phyloP scores from a whole-genome alignment of 306 rosid species.

The Vicia sativa region DNA sequence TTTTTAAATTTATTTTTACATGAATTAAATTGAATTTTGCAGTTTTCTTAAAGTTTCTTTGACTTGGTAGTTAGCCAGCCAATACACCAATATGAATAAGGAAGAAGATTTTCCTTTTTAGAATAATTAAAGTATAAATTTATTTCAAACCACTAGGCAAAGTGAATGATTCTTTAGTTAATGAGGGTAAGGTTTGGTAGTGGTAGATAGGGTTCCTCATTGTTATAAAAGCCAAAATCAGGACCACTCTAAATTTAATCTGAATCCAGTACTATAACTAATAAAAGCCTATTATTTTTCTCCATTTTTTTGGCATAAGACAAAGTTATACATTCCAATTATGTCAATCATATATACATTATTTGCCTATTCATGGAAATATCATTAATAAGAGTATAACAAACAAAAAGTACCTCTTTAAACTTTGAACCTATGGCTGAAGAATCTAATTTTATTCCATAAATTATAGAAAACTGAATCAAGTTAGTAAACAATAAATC shows the following conservation, averaged over 20 bases:
- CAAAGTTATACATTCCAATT: slow-evolving; percentile 31
- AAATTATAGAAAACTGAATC: too few relatives aligned
- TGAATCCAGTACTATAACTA: background rate
- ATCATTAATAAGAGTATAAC: slow-evolving; percentile 3
- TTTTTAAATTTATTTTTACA: too few relatives aligned
- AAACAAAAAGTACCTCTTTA: slow-evolving; percentile 5
- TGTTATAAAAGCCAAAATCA: slow-evolving; percentile 28
- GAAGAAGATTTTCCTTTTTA: too few relatives aligned
- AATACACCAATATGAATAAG: too few relatives aligned
- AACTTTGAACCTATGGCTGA: too few relatives aligned
- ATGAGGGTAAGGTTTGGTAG: background rate
- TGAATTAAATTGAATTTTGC: too few relatives aligned
- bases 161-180: background rate
- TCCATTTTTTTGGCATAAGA: slow-evolving; percentile 16
- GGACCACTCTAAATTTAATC: slow-evolving; percentile 5
- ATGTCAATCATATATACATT: background rate
- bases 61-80: too few relatives aligned
- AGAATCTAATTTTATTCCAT: too few relatives aligned
- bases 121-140: too few relatives aligned
- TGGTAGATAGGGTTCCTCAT: slow-evolving; percentile 14
- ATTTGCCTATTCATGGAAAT: slow-evolving; percentile 19
- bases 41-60: too few relatives aligned
- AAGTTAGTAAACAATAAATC: background rate
- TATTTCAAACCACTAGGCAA: background rate
- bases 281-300: background rate